Evolutionary conservation across 306 rosid species (phyloP), one percentile per base, ranked within the genome.

Genomic region (Comarum palustre): DNA sequence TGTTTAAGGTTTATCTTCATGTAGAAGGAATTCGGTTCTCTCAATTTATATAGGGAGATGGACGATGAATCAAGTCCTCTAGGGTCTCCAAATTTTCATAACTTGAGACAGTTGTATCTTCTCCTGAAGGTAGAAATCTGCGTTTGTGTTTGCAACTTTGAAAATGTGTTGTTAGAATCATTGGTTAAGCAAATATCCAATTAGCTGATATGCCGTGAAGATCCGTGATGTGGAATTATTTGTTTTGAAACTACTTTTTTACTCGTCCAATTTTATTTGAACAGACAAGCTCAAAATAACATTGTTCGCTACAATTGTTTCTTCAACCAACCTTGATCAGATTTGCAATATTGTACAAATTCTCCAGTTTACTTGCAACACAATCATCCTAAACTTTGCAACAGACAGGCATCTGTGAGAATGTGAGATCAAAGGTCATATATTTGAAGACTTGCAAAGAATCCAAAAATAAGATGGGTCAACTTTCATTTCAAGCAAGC

Each of bases 1-100:
- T 76, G 66, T 66, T 80, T 41, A 60, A 57, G 59, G 57, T 73
- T 65, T 81, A 54, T 69, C 78, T 72, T 71, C 50, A 25, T 22
- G 43, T 32, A 42, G 67, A 67, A 65, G 60, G 29, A 52, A 59
- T 72, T 17, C 31, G 17, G 60, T 61, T 59, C 16, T 50, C 51
- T 70, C 74, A 41, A 38, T 60, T 68, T 31, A 58, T 60, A 16
- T 73, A 60, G 19, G 70, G 45, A 41, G 76, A 32, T 67, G 73
- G 64, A 31, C 20, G 51, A 46, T 19, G 68, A 32, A 15, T 31
- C 14, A 14, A 32, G 17, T 22, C 48, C 42, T 29, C 31, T 64
- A 36, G 36, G 66, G 66, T 75, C 55, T 27, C 22, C 6, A 29
- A 14, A 38, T 51, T 10, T 62, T 58, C 45, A 24, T 68, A 45